phyloP scores from a whole-genome alignment of 768 basidiomycete genomes.

The Collybia mongolica region DNA sequence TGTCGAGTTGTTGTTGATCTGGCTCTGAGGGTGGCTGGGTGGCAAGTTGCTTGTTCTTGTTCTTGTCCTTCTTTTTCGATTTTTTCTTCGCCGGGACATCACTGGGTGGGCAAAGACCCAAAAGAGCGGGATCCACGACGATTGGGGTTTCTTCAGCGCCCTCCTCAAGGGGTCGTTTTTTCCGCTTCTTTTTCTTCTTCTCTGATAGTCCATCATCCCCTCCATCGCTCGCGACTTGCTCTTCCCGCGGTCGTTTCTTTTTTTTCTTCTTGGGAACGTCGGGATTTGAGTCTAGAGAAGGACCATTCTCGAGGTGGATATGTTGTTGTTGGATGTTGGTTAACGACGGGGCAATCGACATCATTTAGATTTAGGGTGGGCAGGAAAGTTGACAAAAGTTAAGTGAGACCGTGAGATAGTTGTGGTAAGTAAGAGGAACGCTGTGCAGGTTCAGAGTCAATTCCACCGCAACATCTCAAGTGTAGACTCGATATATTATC shows the following conservation, averaged over 20 bases:
- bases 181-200: slow-evolving; percentile 28
- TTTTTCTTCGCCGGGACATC: slow-evolving; percentile 21
- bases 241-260: slow-evolving; percentile 33
- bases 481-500: no score
- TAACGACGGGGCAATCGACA: slow-evolving; percentile 6
- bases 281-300: not conserved
- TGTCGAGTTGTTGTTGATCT: slow-evolving; percentile 19
- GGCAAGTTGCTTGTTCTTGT: slow-evolving; percentile 31
- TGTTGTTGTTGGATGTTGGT: slow-evolving; percentile 3
- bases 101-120: not conserved
- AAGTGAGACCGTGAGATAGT: slow-evolving; percentile 6
- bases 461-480: no score
- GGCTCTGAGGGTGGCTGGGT: slow-evolving; percentile 11
- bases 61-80: slow-evolving; percentile 31
- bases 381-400: slow-evolving; percentile 20
- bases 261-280: slow-evolving; percentile 32
- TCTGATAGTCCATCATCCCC: slow-evolving; percentile 12
- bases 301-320: slow-evolving; percentile 1
- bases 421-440: no score
- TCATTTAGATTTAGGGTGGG: slow-evolving; percentile 47
- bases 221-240: slow-evolving; percentile 16
- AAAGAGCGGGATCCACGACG: slow-evolving; percentile 3
- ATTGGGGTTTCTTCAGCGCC: not conserved
- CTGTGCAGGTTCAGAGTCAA: no score
- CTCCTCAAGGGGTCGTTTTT: slow-evolving; percentile 25